Evolutionary conservation across 371 early-diverging fungal genomes (phyloP).

Genomic region (Circinella minor): DNA sequence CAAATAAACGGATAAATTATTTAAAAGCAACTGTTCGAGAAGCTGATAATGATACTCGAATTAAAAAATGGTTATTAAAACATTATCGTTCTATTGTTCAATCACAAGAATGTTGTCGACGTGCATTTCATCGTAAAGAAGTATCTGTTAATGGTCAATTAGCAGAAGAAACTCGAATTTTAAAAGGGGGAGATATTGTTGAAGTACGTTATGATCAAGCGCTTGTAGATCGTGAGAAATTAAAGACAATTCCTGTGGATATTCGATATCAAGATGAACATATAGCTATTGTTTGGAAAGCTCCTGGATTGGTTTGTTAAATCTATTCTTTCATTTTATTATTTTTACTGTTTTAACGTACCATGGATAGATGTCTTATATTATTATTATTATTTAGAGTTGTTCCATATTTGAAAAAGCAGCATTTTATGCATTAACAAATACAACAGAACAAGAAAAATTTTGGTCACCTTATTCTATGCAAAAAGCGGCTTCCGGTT

Average conservation of each 20-base stretch:
- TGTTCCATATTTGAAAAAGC: conserved; percentile 35
- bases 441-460: conserved; percentile 20
- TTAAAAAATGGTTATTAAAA: conserved; percentile 29
- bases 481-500: conserved; percentile 61
- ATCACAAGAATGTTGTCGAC: conserved; percentile 41
- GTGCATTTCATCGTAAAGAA: conserved; percentile 43
- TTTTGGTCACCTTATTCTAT: conserved; percentile 39
- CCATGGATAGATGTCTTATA: background rate
- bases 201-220: conserved; percentile 46
- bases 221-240: conserved; percentile 35
- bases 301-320: conserved; percentile 37
- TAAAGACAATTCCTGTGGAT: conserved; percentile 41
- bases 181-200: conserved; percentile 44
- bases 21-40: conserved; percentile 10
- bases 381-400: conserved; percentile 15
- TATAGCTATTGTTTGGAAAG: conserved; percentile 59
- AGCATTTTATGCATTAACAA: conserved; percentile 23
- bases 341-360: no score
- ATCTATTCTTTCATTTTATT: no score
- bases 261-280: conserved; percentile 53
- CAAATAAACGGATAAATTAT: conserved; percentile 14
- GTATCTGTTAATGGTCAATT: conserved; percentile 50
- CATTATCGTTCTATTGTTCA: conserved; percentile 35
- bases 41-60: conserved; percentile 16
- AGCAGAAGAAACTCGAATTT: conserved; percentile 49